Evolutionary conservation across 2,329 filamentous ascomycete genomes (phyloP).

Genomic region (Cadophora gregata): DNA sequence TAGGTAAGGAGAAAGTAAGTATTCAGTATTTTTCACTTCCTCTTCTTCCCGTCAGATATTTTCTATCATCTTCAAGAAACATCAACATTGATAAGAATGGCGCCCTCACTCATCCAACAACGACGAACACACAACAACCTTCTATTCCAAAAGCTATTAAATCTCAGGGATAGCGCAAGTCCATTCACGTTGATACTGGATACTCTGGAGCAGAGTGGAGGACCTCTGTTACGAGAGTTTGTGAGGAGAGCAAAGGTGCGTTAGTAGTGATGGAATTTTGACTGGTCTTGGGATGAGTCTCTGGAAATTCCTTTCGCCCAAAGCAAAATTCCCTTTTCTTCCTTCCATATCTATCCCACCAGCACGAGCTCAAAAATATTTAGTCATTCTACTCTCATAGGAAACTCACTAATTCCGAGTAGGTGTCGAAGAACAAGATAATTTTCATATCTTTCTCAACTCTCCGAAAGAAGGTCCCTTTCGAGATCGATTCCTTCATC

Average conservation of each 20-base stretch:
- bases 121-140: constrained; percentile 84
- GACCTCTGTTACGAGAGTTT: constrained; percentile 74
- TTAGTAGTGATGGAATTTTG: too few species aligned
- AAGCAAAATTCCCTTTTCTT: too few species aligned
- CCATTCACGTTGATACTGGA: constrained; percentile 89
- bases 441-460: constrained; percentile 83
- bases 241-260: constrained; percentile 71
- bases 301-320: too few species aligned
- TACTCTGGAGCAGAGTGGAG: constrained; percentile 80
- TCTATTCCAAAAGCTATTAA: constrained; percentile 81
- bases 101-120: constrained; percentile 65
- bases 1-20: not conserved
- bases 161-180: constrained; percentile 77
- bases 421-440: constrained; percentile 71
- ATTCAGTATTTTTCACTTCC: not conserved
- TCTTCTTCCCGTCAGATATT: not conserved
- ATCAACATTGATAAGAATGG: constrained; percentile 51
- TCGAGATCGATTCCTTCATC: constrained; percentile 71
- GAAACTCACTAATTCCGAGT: not conserved
- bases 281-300: too few species aligned
- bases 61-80: not conserved
- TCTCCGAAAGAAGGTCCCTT: constrained; percentile 59
- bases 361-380: not conserved
- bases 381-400: too few species aligned
- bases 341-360: not conserved